Conservation (phyloP, 2,329 filamentous ascomycete species). For the Penicillium verrucosum region DNA sequence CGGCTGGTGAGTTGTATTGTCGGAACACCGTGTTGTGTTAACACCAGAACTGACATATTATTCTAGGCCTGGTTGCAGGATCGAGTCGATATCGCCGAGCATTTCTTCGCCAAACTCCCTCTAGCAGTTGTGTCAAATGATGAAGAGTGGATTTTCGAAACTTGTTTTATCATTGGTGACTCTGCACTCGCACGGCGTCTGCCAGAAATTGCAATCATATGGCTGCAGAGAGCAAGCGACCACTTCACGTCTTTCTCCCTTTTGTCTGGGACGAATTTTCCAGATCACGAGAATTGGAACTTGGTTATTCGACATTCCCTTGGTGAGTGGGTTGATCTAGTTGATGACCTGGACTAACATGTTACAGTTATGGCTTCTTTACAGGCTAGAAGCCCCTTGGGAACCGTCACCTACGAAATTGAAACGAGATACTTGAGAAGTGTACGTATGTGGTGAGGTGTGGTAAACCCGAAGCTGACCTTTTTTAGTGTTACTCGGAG, state of each 20-base stretch:
- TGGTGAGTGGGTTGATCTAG: conserved; percentile 42
- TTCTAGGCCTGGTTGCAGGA: conserved; percentile 71
- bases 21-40: not conserved
- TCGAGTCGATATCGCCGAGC: conserved; percentile 71
- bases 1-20: conserved; percentile 55
- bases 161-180: conserved; percentile 70
- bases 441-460: conserved; percentile 49
- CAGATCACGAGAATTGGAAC: conserved; percentile 61
- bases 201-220: conserved; percentile 58
- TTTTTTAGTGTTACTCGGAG: conserved; percentile 46
- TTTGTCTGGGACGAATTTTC: conserved; percentile 49
- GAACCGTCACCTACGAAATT: conserved; percentile 53
- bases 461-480: not conserved
- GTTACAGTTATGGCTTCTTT: conserved; percentile 29
- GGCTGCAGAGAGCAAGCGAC: conserved; percentile 68
- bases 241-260: conserved; percentile 51
- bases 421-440: conserved; percentile 59
- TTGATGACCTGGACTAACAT: conserved; percentile 3
- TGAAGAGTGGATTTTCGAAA: conserved; percentile 57
- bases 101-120: conserved; percentile 65
- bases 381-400: conserved; percentile 41
- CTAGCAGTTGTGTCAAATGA: conserved; percentile 43
- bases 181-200: conserved; percentile 54
- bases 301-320: conserved; percentile 64
- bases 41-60: not conserved